Base-by-base conservation (phyloP, 352 stramenopile species). In the Phytophthora cactorum region DNA sequence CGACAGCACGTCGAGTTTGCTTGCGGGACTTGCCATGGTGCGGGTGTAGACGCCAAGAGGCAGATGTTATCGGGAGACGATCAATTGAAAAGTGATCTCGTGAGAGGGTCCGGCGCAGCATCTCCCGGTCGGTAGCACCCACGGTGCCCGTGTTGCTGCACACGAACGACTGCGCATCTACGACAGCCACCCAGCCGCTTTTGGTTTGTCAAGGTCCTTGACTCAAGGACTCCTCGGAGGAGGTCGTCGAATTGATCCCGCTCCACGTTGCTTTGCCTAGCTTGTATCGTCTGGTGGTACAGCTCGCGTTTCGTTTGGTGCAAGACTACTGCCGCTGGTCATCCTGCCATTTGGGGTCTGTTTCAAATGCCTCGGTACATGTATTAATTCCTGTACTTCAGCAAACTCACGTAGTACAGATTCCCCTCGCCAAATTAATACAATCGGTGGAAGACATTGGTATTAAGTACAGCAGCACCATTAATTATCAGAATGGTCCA, bases 261-360 rank as follows among this genome's bases (percentile, higher is more conserved):
- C 68, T 75, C 68, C 57, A 46, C 8, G 3, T 52, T 59, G 56
- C 63, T 75, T 75, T 75, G 68, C 52, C 22, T 65, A 25, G 15
- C 28, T 53, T 75, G 68, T 41, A 72, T 75, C 56, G 63, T 72
- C 63, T 75, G 57, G 57, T 45, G 49, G 25, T 47, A 22, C 0
- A 22, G 22, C 22, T 27, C 4, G 31, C 8, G n/a, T 36, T 29
- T 45, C 32, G 22, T 46, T 10, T 32, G 27, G n/a, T 38, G 32
- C 28, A 25, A 51, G 22, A 31, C 7, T 43, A n/a, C 4, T 34
- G 22, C 22, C 22, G 22, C 22, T 22, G 22, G 22, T 22, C 22
- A 22, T 22, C 22, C 22, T 22, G 22, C 22, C 0, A 22, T 22
- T 22, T 22, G 22, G 22, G 17, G 32, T 25, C 10, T 47, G 31